Conservation (phyloP, 2,329 filamentous ascomycete genomes). For the Ophiostoma sp. region DNA sequence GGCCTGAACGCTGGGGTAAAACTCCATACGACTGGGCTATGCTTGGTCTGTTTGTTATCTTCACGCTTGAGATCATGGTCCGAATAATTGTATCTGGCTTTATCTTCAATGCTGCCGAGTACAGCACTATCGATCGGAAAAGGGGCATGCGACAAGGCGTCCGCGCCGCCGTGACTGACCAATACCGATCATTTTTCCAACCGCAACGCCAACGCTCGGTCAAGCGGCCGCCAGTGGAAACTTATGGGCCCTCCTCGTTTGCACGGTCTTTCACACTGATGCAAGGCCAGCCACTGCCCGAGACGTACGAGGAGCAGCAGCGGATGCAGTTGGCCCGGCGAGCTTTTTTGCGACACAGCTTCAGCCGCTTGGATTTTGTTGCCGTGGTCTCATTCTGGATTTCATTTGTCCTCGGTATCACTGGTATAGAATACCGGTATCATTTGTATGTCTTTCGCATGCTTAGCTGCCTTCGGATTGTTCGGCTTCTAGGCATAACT, state of each 20-base stretch:
- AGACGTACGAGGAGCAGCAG: conserved; percentile 73
- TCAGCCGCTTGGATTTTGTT: conserved; percentile 92
- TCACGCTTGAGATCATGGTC: conserved; percentile 80
- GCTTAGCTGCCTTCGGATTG: conserved; percentile 90
- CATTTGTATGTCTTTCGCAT: conserved; percentile 92
- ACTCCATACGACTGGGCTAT: conserved; percentile 76
- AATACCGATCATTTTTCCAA: conserved; percentile 77
- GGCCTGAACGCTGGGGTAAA: conserved; percentile 65
- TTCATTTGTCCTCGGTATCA: conserved; percentile 71
- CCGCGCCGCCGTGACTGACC: conserved; percentile 70
- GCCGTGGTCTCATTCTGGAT: conserved; percentile 97
- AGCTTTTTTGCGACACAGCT: conserved; percentile 90
- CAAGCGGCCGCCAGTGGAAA: conserved; percentile 49
- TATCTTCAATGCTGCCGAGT: conserved; percentile 84
- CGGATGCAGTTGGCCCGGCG: conserved; percentile 82
- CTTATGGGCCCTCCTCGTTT: conserved; percentile 62
- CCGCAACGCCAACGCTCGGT: conserved; percentile 72
- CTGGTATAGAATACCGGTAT: conserved; percentile 64
- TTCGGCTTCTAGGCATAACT: conserved; percentile 86
- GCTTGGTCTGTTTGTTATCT: conserved; percentile 80
- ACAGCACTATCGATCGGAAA: conserved; percentile 83
- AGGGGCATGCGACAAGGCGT: conserved; percentile 73
- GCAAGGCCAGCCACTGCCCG: conserved; percentile 59
- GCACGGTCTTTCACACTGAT: conserved; percentile 77
- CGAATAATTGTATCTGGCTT: conserved; percentile 92